These are phyloP conservation scores for Decorospora gaudefroyi DNA, from an alignment of 2,329 filamentous ascomycete genomes.

Conservation along the genomic window DNA sequence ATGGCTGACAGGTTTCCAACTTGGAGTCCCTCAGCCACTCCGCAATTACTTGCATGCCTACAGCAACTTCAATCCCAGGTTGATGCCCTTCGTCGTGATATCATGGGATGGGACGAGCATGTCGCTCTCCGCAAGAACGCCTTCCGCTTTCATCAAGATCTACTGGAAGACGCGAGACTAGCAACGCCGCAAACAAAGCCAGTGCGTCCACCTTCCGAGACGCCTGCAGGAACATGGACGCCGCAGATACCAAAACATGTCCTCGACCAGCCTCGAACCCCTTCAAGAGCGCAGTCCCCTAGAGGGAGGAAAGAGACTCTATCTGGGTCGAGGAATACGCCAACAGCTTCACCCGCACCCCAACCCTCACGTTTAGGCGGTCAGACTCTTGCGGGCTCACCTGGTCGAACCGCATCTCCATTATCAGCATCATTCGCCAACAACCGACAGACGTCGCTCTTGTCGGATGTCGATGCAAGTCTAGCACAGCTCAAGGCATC, in stretches of 20 bases:
- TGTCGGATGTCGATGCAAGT: constrained; percentile 44
- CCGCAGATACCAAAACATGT: constrained; percentile 47
- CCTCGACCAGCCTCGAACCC: constrained; percentile 34
- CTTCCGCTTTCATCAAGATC: constrained; percentile 54
- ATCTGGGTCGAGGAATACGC: constrained; percentile 18
- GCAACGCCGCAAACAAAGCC: constrained; percentile 37
- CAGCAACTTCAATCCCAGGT: constrained; percentile 51
- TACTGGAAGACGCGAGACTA: constrained; percentile 48
- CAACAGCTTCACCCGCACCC: constrained; percentile 8
- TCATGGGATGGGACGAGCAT: constrained; percentile 55
- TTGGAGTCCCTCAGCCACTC: constrained; percentile 46
- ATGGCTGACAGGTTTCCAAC: constrained; percentile 44
- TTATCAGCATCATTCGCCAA: constrained; percentile 33
- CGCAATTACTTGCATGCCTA: constrained; percentile 51
- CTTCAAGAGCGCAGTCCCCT: constrained; percentile 44
- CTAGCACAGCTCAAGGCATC: constrained; percentile 37
- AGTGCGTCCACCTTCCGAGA: constrained; percentile 32
- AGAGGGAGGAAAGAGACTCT: constrained; percentile 45
- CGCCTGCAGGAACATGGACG: constrained; percentile 39
- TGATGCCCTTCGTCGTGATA: constrained; percentile 49
- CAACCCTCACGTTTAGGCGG: constrained; percentile 27
- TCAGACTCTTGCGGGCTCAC: constrained; percentile 36
- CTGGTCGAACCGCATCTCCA: constrained; percentile 36
- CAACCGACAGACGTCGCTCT: constrained; percentile 41
- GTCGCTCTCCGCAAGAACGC: constrained; percentile 56